Conservation (phyloP, 495 filamentous ascomycete species). For the Evansstolkia leycettana region DNA sequence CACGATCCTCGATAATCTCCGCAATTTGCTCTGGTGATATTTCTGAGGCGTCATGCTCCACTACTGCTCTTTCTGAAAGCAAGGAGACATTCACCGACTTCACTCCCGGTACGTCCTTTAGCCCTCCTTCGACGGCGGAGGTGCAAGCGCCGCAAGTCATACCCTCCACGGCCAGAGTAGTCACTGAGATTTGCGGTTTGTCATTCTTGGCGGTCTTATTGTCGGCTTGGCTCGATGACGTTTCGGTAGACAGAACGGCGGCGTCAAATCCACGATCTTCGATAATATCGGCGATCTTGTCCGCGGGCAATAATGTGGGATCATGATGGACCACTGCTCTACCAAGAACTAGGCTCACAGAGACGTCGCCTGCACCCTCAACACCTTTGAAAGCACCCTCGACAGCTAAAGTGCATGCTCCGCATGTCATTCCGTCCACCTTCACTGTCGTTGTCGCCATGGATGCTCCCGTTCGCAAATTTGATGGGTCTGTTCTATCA, state of each 20-base stretch:
- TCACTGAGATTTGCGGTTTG: slow-evolving; percentile 39
- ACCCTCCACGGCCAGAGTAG: slow-evolving; percentile 81
- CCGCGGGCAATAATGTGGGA: slow-evolving; percentile 57
- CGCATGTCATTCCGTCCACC: slow-evolving; percentile 91
- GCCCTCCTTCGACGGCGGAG: slow-evolving; percentile 73
- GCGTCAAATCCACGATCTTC: slow-evolving; percentile 93
- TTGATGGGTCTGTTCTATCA: slow-evolving; percentile 5
- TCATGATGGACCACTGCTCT: slow-evolving; percentile 86
- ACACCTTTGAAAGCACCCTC: slow-evolving; percentile 74
- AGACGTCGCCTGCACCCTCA: slow-evolving; percentile 69
- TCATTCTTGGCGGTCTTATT: slow-evolving; percentile 13
- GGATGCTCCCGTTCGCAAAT: slow-evolving; percentile 21
- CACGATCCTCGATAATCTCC: slow-evolving; percentile 84
- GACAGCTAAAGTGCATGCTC: slow-evolving; percentile 78
- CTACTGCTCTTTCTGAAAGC: slow-evolving; percentile 52
- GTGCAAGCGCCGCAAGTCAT: slow-evolving; percentile 98
- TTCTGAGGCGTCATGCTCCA: slow-evolving; percentile 64
- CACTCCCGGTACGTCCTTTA: slow-evolving; percentile 61
- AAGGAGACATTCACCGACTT: slow-evolving; percentile 80
- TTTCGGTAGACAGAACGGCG: slow-evolving; percentile 74
- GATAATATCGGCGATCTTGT: slow-evolving; percentile 69
- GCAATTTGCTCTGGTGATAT: slow-evolving; percentile 57
- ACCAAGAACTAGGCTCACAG: slow-evolving; percentile 85
- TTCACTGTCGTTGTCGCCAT: slow-evolving; percentile 87
- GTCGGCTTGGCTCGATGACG: slow-evolving; percentile 32